Conservation (phyloP, 2,329 filamentous ascomycete genomes). For the Biscogniauxia mediterranea region DNA sequence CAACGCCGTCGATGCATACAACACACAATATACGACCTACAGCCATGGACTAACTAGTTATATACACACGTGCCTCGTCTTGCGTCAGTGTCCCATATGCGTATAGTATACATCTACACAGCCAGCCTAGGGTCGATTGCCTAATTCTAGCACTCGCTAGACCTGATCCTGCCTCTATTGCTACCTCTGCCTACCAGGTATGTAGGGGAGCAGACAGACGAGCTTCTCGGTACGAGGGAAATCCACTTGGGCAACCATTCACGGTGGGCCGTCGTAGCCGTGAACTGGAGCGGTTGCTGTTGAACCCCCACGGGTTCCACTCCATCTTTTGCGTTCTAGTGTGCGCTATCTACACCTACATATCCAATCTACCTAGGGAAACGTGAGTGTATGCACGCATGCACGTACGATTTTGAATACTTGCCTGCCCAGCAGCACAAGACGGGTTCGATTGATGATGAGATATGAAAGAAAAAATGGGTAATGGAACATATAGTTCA, state of each 20-base stretch:
- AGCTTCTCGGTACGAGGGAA: neutral
- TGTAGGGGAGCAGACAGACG: neutral
- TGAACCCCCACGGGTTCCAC: conserved; percentile 30
- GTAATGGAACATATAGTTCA: neutral
- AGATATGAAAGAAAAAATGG: neutral
- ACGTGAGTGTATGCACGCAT: neutral
- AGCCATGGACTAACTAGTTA: too few relatives aligned
- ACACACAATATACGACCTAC: too few relatives aligned
- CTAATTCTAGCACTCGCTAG: neutral
- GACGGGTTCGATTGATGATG: neutral
- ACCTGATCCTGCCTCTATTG: neutral
- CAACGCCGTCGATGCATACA: too few relatives aligned
- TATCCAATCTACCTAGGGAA: conserved; percentile 4
- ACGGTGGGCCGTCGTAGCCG: conserved; percentile 19
- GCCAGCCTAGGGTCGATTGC: neutral
- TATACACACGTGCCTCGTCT: too few relatives aligned
- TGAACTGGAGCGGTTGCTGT: conserved; percentile 25
- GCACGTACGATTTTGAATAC: neutral
- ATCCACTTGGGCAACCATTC: conserved; percentile 11
- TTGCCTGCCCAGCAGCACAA: neutral
- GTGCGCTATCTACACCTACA: conserved; percentile 5
- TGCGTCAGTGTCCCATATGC: neutral
- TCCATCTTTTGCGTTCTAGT: conserved; percentile 11
- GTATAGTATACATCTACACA: too few relatives aligned
- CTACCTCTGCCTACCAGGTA: neutral